These are phyloP conservation scores for Moniliella sp. DNA, from an alignment of 1,284 basidiomycete genomes.

Conservation along the genomic window DNA sequence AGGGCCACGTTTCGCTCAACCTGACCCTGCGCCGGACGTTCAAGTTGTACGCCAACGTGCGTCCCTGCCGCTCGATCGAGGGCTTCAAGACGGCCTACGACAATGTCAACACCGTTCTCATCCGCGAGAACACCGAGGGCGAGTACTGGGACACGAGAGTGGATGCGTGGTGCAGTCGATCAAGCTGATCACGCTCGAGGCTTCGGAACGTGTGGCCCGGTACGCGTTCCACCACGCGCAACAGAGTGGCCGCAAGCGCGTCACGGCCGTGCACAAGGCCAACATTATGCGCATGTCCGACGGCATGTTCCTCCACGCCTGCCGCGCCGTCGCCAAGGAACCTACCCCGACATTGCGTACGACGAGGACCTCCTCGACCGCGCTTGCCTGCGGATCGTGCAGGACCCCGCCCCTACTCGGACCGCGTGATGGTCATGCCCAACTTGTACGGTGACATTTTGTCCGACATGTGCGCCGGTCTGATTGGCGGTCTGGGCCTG, in stretches of 20 bases:
- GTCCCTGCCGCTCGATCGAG: conserved; percentile 81
- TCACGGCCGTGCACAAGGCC: conserved; percentile 97
- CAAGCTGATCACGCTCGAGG: conserved; percentile 97
- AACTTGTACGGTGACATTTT: conserved; percentile 94
- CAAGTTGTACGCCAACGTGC: conserved; percentile 92
- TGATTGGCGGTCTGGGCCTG: conserved; percentile 90
- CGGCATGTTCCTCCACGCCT: conserved; percentile 96
- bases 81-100: conserved; percentile 97
- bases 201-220: conserved; percentile 88
- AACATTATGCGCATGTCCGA: conserved; percentile 96
- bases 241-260: conserved; percentile 63
- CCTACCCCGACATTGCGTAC: conserved; percentile 72
- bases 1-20: conserved; percentile 95
- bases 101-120: conserved; percentile 89
- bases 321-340: conserved; percentile 87
- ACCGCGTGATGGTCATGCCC: conserved; percentile 99
- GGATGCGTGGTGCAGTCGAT: conserved; percentile 97
- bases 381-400: conserved; percentile 58
- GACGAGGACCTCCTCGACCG: conserved; percentile 95
- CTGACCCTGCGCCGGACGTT: conserved; percentile 88
- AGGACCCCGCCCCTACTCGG: conserved; percentile 76
- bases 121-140: conserved; percentile 98
- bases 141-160: conserved; percentile 99
- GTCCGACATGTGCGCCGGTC: conserved; percentile 94
- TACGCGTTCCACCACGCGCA: conserved; percentile 97